A percentile compares a stretch with the other conserved stretches of the same genome.
phyloP scores from a whole-genome alignment of 257 asterid genomes.

The Nicotiana otophora region DNA sequence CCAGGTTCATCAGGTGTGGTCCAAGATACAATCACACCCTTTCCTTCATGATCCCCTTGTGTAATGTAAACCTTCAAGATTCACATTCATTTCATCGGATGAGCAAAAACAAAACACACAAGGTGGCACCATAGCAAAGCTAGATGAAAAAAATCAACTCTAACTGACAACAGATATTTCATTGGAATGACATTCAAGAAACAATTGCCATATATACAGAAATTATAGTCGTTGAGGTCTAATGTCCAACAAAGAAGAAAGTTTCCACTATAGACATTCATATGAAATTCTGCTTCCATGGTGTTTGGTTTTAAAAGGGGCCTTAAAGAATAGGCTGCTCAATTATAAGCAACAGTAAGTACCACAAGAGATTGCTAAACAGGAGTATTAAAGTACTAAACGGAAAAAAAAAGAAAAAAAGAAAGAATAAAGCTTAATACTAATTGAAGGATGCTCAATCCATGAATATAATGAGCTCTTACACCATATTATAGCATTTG shows the following conservation, averaged over 20 bases:
- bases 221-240: too few relatives aligned
- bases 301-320: too few relatives aligned
- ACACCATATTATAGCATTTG: background rate
- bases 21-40: conserved; percentile 59
- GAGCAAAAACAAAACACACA: background rate
- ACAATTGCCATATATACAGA: too few relatives aligned
- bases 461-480: background rate
- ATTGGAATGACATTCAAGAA: too few relatives aligned
- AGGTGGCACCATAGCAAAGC: background rate
- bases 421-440: too few relatives aligned
- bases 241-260: too few relatives aligned
- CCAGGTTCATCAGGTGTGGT: conserved; percentile 52
- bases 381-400: too few relatives aligned
- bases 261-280: background rate
- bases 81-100: background rate
- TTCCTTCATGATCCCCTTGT: conserved; percentile 71
- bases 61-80: conserved; percentile 58
- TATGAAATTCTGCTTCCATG: background rate
- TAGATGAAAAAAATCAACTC: background rate
- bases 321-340: too few relatives aligned
- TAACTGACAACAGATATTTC: too few relatives aligned
- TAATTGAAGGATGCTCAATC: background rate
- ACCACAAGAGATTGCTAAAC: too few relatives aligned
- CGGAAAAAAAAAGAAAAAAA: too few relatives aligned
- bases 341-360: too few relatives aligned